Conservation (phyloP, 768 basidiomycete genomes). For the Termitomyces sp. region DNA sequence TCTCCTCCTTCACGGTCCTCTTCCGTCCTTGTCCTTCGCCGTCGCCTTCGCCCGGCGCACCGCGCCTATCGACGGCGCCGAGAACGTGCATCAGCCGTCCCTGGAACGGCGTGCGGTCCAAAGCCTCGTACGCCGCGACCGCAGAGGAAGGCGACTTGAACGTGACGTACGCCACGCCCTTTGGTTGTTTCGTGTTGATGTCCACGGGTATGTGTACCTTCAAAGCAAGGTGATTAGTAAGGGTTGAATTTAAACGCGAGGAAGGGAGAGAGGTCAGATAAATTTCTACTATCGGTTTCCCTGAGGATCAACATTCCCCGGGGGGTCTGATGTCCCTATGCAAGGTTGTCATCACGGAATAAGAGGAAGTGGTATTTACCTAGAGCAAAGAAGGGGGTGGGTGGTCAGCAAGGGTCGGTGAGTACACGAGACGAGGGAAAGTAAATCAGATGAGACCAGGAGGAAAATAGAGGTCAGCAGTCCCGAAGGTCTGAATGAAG, state of each 20-base stretch:
- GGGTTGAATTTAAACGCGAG: background rate
- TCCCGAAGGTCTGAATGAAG: no score
- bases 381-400: no score
- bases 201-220: constrained; percentile 50
- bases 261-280: constrained; percentile 14
- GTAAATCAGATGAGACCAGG: no score
- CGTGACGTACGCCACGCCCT: constrained; percentile 49
- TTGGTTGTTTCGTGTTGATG: constrained; percentile 36
- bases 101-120: constrained; percentile 86
- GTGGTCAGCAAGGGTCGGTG: no score
- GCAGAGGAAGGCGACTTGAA: constrained; percentile 37
- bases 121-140: constrained; percentile 64
- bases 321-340: constrained; percentile 67
- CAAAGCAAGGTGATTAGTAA: background rate
- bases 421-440: no score
- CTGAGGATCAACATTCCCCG: constrained; percentile 50
- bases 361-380: constrained; percentile 6
- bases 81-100: constrained; percentile 90
- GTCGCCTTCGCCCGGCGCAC: constrained; percentile 25
- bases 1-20: constrained; percentile 55
- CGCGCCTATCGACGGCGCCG: constrained; percentile 67
- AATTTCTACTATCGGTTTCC: constrained; percentile 39
- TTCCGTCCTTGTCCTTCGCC: constrained; percentile 40
- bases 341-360: constrained; percentile 35
- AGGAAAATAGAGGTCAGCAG: no score